Evolutionary conservation across 768 basidiomycete species (phyloP), one percentile per base, ranked within the genome.

Genomic region (Nevesoporus exiguus): DNA sequence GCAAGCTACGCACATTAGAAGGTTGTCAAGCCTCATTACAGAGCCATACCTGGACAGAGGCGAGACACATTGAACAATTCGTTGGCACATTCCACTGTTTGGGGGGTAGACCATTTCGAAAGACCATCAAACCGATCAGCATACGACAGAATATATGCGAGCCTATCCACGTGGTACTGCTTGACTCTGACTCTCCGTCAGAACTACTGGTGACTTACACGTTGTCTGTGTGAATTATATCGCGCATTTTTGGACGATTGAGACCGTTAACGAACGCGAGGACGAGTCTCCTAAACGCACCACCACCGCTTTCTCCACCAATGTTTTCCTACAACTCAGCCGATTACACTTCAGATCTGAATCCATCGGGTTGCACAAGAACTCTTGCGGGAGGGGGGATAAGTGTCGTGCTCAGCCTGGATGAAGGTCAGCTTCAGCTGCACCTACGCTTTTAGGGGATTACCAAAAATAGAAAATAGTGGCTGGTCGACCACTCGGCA

Each of bases 131-230:
- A 29, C 37, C 21, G 34, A 31, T 27, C 39, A 19, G 59, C 67
- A 63, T 69, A 87, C 90, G 77, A 66, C 90, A 92, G 66, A 92
- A 92, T 70, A 92, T 90, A 75, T 91, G 90, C 51, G 90, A 90
- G 73, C 90, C 90, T 90, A 51, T 55, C 14, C 55, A 17, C 44
- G 36, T 34, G 1, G 13, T 44, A 17, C 14, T 40, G 22, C 24
- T 57, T 47, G 22, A 25, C 33, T 58, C 10, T 44, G 19, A 31
- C 11, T 10, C 40, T 27, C 36, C 31, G 31, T 40, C 6, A 13
- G 34, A 21, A 25, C 9, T 10, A 27, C 43, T 45, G 33, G 33
- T 33, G 51, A 58, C 80, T 63, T 59, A 83, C 81, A 83, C 37
- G 81, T 82, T n/a, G 82, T 83, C 82, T 83, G 49, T 36, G 15